These are phyloP conservation scores for Cytospora chrysosperma DNA, from an alignment of 2,329 filamentous ascomycete genomes.

Conservation along the genomic window DNA sequence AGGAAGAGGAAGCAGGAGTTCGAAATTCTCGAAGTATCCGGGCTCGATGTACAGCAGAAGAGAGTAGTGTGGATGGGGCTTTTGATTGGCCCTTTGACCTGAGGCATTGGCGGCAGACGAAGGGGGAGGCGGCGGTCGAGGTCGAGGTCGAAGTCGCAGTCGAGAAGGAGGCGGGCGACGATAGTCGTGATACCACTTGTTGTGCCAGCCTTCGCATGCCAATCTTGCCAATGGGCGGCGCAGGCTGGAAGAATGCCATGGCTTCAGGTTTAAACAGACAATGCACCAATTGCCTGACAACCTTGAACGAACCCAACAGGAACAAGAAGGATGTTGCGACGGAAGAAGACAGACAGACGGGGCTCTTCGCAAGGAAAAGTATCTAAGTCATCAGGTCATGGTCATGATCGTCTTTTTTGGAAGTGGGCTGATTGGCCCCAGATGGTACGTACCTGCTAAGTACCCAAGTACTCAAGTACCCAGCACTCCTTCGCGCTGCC, in stretches of 20 bases:
- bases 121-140: conserved; percentile 31
- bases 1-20: conserved; percentile 3
- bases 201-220: conserved; percentile 18
- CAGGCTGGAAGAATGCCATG: conserved; percentile 22
- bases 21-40: not conserved
- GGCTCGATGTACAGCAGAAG: conserved; percentile 1
- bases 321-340: not conserved
- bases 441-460: not conserved
- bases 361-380: not conserved
- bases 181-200: conserved; percentile 14
- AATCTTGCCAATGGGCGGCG: conserved; percentile 14
- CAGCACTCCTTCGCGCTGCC: not conserved
- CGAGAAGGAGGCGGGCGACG: conserved; percentile 12
- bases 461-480: too few species aligned
- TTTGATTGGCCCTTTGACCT: not conserved
- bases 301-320: not conserved
- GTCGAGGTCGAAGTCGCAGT: conserved; percentile 14
- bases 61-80: not conserved
- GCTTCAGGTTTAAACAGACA: not conserved
- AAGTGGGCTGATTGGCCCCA: conserved; percentile 17
- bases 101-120: conserved; percentile 49
- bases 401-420: conserved; percentile 21
- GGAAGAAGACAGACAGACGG: not conserved
- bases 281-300: not conserved
- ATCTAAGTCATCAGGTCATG: conserved; percentile 17